Evolutionary conservation across 805 yeast genomes (phyloP), one percentile per base, ranked within the genome.

Genomic region (Starmerella bacillaris): DNA sequence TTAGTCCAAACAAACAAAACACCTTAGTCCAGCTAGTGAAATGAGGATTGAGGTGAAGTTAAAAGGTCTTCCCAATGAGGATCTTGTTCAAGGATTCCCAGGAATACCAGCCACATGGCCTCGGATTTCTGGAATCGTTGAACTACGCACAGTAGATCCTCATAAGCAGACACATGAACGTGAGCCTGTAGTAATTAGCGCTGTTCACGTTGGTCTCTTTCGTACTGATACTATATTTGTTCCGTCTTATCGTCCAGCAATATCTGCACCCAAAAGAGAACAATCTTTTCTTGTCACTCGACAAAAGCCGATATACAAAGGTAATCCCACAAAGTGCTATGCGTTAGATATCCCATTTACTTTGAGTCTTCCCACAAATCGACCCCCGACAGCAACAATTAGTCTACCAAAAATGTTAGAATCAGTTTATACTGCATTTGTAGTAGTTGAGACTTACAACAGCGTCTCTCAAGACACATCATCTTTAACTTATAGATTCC

Each of bases 61-160:
- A 27, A 44, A 48, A 20, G 62, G 64, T 2, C 46, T 45, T 6
- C 61, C 64, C 4, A 60, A 60, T 35, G 58, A 56, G 33, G 63
- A 59, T 29, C 40, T 59, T 6, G 58, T 60, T 16, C 55, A 50
- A 27, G 65, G 65, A 9, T 60, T 48, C 34, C 65, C 65, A 3
- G 65, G 65, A 0, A 54, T 60, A n/a, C 49, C 55, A 2, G 65
- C 65, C 1, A 51, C 61, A 4, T 53, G 58, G 53, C 65, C 65
- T 3, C 50, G 65, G 4, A 39, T 60, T 2, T 52, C 53, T 16
- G 65, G 63, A 2, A 52, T 55, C 2, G 56, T 60, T 4, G 60
- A 58, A 34, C 45, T 60, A 24, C 46, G 64, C 6, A 5, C 5
- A 11, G 27, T 19, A 18, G 34, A 27, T 5, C 39, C 37, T 17